phyloP scores from a whole-genome alignment of 108 stramenopile genomes.

The Fragilaria crotonensis region DNA sequence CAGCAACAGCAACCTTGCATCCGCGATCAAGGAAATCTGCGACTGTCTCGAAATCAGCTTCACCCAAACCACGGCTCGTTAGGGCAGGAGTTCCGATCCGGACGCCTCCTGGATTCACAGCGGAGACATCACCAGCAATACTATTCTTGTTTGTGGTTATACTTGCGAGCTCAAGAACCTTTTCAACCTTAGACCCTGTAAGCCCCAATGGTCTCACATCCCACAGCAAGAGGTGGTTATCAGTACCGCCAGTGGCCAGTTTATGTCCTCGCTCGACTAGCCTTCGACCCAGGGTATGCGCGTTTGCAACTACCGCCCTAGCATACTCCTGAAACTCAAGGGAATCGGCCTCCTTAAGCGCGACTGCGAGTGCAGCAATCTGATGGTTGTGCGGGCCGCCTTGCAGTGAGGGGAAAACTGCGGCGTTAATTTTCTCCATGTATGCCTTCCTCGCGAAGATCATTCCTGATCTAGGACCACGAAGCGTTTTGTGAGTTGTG shows the following conservation, averaged over 20 bases:
- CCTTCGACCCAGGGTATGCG: constrained; percentile 78
- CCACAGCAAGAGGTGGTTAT: constrained; percentile 99
- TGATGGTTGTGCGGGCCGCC: constrained; percentile 99
- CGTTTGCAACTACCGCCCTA: constrained; percentile 81
- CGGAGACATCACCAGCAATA: constrained; percentile 93
- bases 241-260: constrained; percentile 97
- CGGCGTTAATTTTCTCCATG: constrained; percentile 89
- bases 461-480: constrained; percentile 98
- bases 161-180: constrained; percentile 86
- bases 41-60: constrained; percentile 89
- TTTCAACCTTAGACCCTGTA: constrained; percentile 96
- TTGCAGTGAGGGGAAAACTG: constrained; percentile 98
- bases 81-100: constrained; percentile 93
- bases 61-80: constrained; percentile 83
- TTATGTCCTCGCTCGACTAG: constrained; percentile 78
- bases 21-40: constrained; percentile 95
- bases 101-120: constrained; percentile 97
- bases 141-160: constrained; percentile 99
- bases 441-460: constrained; percentile 92
- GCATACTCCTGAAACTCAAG: constrained; percentile 89
- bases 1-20: constrained; percentile 67
- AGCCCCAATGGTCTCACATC: constrained; percentile 91
- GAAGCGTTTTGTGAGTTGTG: constrained; percentile 99
- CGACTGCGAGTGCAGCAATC: constrained; percentile 96
- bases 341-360: constrained; percentile 90